Evolutionary conservation across 1,284 basidiomycete species (phyloP).

Genomic region (Melampsora larici-populina): DNA sequence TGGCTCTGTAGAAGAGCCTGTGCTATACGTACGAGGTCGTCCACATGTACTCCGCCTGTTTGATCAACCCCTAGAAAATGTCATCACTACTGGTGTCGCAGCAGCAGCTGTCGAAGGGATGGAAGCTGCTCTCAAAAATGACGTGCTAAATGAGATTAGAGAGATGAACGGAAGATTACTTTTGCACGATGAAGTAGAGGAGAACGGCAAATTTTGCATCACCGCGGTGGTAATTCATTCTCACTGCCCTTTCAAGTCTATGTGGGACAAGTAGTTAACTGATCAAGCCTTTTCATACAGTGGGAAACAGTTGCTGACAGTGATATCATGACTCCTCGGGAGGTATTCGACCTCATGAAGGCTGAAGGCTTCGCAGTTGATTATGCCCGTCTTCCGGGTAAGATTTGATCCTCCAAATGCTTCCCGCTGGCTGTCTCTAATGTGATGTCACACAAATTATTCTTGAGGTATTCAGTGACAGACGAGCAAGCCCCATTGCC

Average conservation of each 20-base stretch:
- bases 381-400: slow-evolving; percentile 40
- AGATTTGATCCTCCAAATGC: background rate
- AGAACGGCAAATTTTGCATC: slow-evolving; percentile 73
- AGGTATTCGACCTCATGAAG: slow-evolving; percentile 64
- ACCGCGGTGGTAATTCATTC: slow-evolving; percentile 46
- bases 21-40: slow-evolving; percentile 63
- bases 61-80: slow-evolving; percentile 82
- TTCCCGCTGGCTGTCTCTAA: background rate
- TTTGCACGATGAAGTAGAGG: slow-evolving; percentile 88
- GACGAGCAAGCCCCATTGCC: slow-evolving; percentile 94
- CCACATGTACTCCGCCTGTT: slow-evolving; percentile 91
- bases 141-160: slow-evolving; percentile 76
- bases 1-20: slow-evolving; percentile 37
- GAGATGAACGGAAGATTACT: slow-evolving; percentile 75
- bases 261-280: background rate
- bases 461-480: slow-evolving; percentile 62
- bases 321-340: slow-evolving; percentile 90
- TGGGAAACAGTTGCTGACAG: slow-evolving; percentile 81
- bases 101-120: slow-evolving; percentile 88
- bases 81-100: slow-evolving; percentile 84
- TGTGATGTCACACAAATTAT: background rate
- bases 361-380: slow-evolving; percentile 37
- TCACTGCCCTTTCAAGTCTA: background rate
- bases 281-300: slow-evolving; percentile 49
- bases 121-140: slow-evolving; percentile 83